phyloP scores from a whole-genome alignment of 2,329 filamentous ascomycete species.

The Magnaporthales sp. region DNA sequence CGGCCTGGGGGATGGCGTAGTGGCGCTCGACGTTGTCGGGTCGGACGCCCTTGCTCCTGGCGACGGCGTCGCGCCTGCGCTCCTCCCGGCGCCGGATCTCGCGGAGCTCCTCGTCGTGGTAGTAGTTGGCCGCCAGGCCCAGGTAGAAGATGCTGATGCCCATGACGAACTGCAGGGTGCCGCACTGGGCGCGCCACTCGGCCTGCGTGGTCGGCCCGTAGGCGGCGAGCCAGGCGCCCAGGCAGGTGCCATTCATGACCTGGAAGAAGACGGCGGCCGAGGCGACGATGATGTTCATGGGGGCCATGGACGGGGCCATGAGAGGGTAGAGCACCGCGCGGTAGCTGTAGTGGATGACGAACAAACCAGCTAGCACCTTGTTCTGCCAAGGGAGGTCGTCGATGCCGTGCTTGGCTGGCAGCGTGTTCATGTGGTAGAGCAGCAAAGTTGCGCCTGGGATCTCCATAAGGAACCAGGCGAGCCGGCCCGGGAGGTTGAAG shows the following conservation, averaged over 20 bases:
- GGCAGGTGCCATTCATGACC: conserved; percentile 64
- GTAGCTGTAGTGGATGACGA: conserved; percentile 79
- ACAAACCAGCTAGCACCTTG: conserved; percentile 64
- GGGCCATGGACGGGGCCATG: conserved; percentile 85
- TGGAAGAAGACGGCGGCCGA: conserved; percentile 63
- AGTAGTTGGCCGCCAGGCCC: conserved; percentile 73
- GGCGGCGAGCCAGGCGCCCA: conserved; percentile 72
- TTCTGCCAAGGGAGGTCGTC: conserved; percentile 65
- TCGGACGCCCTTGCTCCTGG: conserved; percentile 23
- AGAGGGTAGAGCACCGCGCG: conserved; percentile 77
- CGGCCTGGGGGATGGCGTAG: conserved; percentile 78
- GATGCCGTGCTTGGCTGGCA: conserved; percentile 52
- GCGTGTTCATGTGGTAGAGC: conserved; percentile 66
- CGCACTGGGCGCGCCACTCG: conserved; percentile 35
- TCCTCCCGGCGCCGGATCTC: conserved; percentile 70
- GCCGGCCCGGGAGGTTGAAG: conserved; percentile 81
- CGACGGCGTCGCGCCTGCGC: conserved; percentile 41
- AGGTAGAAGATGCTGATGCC: conserved; percentile 70
- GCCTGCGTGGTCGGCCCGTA: conserved; percentile 60
- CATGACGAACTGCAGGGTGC: conserved; percentile 38
- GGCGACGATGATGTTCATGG: conserved; percentile 67
- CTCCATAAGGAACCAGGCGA: conserved; percentile 89
- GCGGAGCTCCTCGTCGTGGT: conserved; percentile 82
- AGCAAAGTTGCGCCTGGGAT: conserved; percentile 66
- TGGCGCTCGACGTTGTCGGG: conserved; percentile 57